Conservation (phyloP, 345 rosid species). For the Eucalyptus guilfoylei region DNA sequence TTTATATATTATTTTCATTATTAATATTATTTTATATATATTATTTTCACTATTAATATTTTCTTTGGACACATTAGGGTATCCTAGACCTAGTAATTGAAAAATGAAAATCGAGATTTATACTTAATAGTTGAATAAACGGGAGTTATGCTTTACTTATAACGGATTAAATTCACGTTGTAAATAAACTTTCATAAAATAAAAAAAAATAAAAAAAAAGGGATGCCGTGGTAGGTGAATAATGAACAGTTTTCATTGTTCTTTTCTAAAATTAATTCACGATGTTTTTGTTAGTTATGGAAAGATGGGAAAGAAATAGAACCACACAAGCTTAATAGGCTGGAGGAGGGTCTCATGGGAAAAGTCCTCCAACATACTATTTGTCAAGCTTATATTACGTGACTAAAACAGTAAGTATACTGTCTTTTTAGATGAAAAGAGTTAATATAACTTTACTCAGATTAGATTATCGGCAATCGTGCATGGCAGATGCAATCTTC, state of each 20-base stretch:
- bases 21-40: not conserved
- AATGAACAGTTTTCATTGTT: not conserved
- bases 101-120: not conserved
- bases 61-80: not conserved
- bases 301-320: not conserved
- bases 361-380: not conserved
- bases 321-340: not conserved
- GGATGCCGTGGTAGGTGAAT: not conserved
- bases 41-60: not conserved
- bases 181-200: not conserved
- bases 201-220: not conserved
- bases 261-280: not conserved
- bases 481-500: not conserved
- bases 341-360: not conserved
- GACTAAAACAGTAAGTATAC: not conserved
- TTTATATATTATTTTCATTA: not conserved
- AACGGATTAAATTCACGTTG: not conserved
- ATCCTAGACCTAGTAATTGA: not conserved
- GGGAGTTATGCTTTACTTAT: not conserved
- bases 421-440: not conserved
- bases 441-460: not conserved
- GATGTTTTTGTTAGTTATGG: not conserved
- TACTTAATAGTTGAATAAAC: not conserved
- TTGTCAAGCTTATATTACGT: not conserved
- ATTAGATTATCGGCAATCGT: not conserved